Base-by-base conservation (phyloP, 2,329 filamentous ascomycete species). In the Trichoderma koningiopsis region DNA sequence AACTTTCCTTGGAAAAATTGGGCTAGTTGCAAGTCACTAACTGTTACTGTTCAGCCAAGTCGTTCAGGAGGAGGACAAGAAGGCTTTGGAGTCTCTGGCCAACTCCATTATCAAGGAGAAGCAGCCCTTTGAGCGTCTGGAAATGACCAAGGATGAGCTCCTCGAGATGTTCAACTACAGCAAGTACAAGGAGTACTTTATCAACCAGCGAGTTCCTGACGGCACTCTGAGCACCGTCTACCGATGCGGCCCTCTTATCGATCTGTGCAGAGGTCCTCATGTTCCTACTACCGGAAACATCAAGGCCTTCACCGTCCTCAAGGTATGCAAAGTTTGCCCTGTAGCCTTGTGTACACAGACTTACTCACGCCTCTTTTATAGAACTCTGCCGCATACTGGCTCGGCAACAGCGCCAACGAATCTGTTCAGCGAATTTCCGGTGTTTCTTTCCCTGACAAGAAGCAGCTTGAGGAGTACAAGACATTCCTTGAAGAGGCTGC, bases 171-270 rank as follows among this genome's bases (percentile, higher is more conserved):
- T 98, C 85, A 89, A 90, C 75, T 96, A 97, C 86, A 97, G 96
- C 87, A 96, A 96, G 80, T 98, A 97, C 86, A 98, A 99, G 88
- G 90, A 97, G 79, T 92, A 97, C 80, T 97, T 98, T 81, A 98
- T 99, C 83, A 91, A 80, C 74, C 79, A 81, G 74, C 78, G 79
- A 57, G 79, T 98, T 71, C 85, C 90, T 49, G 93, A 97, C 74
- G 94, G 93, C 74, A 94, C 93, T 68, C 93, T 87, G 78, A 97
- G 93, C 78, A 98, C 96, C 11, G 95, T 98, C 52, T 99, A 98
- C 81, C 90, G 93, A 72, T 96, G 94, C 77, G 96, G 96, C 70
- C 94, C 94, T 16, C 85, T 98, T 68, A 97, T 98, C 76, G 96
- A 99, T 87, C 84, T 98, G 72, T 98, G 96, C 85, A 89, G 94